Conservation (phyloP, 1,139 yeast genomes). For the Pichia sp. region DNA sequence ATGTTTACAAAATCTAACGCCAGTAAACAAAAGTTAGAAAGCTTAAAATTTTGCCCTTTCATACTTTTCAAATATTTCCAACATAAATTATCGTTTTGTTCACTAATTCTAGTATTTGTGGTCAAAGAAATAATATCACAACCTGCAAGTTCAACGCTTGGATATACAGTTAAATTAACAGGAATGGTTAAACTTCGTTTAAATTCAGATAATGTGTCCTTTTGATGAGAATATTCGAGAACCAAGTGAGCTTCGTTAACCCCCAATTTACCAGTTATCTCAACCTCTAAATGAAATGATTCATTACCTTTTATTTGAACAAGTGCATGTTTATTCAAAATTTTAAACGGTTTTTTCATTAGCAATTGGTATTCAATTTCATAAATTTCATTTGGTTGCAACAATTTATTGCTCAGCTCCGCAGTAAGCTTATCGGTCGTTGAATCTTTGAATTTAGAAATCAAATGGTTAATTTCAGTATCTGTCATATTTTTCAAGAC, state of each 20-base stretch:
- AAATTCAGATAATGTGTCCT: slow-evolving; percentile 29
- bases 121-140: slow-evolving; percentile 60
- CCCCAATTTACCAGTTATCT: slow-evolving; percentile 66
- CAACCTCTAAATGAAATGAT: slow-evolving; percentile 41
- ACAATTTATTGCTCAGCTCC: slow-evolving; percentile 35
- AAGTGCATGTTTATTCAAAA: slow-evolving; percentile 27
- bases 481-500: slow-evolving; percentile 52
- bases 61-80: slow-evolving; percentile 28
- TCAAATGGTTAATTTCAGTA: slow-evolving; percentile 49
- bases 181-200: slow-evolving; percentile 58
- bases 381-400: slow-evolving; percentile 57
- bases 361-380: slow-evolving; percentile 69
- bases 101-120: slow-evolving; percentile 24
- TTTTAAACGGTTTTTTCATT: slow-evolving; percentile 50
- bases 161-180: slow-evolving; percentile 57
- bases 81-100: slow-evolving; percentile 25
- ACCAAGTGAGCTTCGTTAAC: slow-evolving; percentile 60
- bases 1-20: slow-evolving; percentile 66
- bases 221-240: slow-evolving; percentile 58
- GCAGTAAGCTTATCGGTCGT: slow-evolving; percentile 58
- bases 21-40: slow-evolving; percentile 53
- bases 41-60: slow-evolving; percentile 26
- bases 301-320: slow-evolving; percentile 20
- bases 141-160: slow-evolving; percentile 67
- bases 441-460: slow-evolving; percentile 67